Evolutionary conservation across 169 alveolate genomes (phyloP), one percentile per base, ranked within the genome.

Genomic region (Pseudocohnilembus persalinus): DNA sequence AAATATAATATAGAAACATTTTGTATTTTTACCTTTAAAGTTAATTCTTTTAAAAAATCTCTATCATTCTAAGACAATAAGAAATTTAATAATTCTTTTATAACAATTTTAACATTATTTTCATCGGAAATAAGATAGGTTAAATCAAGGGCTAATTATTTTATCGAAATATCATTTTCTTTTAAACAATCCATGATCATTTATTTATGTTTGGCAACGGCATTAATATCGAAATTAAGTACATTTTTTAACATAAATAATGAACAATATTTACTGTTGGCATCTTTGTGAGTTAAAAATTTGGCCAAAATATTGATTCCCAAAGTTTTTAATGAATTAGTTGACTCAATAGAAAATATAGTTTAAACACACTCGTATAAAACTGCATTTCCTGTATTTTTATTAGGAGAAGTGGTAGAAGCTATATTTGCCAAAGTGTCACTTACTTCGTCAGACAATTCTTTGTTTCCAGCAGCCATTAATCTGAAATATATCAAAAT

Each of bases 361-460:
- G 99, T 97, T 89, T 98, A 89, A 28, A 98, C 99, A 90, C 99
- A 98, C 87, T 99, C 99, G 89, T 98, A 98, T 85, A 98, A 92
- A 32, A 99, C 98, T 30, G 99, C 96, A 93, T 98, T 97, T 64
- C 99, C 99, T n/a, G 99, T 98, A 90, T 98, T 98, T 91, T 97
- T 98, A 74, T 97, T 83, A 64, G 97, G 93, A 82, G 97, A 98
- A 0, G 99, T 97, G 92, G 98, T 98, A 26, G 99, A 96, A 72
- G 99, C 98, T 35, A 98, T 98, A 77, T 97, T 96, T 92, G 88
- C 97, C 97, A 96, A 91, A 31, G 97, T 98, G 30, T 95, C 97
- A 25, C 94, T 82, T 83, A 93, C 89, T 92, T 91, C 75, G 87
- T 91, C 72, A 89, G 85, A 84, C 33, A 92, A 76, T 49, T 83